Conservation (phyloP, 2,329 filamentous ascomycete genomes). For the Zasmidium angulare region DNA sequence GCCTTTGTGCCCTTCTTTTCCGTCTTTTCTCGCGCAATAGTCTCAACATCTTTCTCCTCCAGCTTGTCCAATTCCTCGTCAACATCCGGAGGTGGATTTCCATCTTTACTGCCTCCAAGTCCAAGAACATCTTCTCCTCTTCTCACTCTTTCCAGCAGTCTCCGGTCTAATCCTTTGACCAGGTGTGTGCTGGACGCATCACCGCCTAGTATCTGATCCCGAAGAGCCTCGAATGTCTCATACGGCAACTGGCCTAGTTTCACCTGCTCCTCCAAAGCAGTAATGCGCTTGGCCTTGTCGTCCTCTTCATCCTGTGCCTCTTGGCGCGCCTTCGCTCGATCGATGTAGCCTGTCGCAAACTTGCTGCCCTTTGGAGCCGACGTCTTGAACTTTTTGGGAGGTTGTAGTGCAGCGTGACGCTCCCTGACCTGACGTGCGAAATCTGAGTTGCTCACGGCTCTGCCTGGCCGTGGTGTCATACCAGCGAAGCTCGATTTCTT, state of each 20-base stretch:
- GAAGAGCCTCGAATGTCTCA: slow-evolving; percentile 71
- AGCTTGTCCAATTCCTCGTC: slow-evolving; percentile 54
- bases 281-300: slow-evolving; percentile 65
- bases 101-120: slow-evolving; percentile 32
- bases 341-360: slow-evolving; percentile 76
- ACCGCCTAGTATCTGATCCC: slow-evolving; percentile 76
- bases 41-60: slow-evolving; percentile 66
- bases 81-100: slow-evolving; percentile 30
- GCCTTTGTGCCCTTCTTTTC: slow-evolving; percentile 54
- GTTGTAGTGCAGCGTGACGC: slow-evolving; percentile 55
- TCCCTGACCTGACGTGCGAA: slow-evolving; percentile 86
- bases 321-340: slow-evolving; percentile 68
- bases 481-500: slow-evolving; percentile 59
- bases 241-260: slow-evolving; percentile 83
- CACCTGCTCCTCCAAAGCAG: slow-evolving; percentile 75
- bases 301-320: slow-evolving; percentile 52
- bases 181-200: slow-evolving; percentile 79
- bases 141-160: slow-evolving; percentile 68
- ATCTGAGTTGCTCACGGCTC: slow-evolving; percentile 55
- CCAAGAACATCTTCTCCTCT: slow-evolving; percentile 62
- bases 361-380: slow-evolving; percentile 78
- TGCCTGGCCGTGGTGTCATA: slow-evolving; percentile 83
- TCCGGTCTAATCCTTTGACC: slow-evolving; percentile 88
- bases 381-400: slow-evolving; percentile 69
- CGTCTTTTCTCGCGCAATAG: slow-evolving; percentile 60